Conservation (phyloP, 2,329 filamentous ascomycete species). For the Penicillium sp. region DNA sequence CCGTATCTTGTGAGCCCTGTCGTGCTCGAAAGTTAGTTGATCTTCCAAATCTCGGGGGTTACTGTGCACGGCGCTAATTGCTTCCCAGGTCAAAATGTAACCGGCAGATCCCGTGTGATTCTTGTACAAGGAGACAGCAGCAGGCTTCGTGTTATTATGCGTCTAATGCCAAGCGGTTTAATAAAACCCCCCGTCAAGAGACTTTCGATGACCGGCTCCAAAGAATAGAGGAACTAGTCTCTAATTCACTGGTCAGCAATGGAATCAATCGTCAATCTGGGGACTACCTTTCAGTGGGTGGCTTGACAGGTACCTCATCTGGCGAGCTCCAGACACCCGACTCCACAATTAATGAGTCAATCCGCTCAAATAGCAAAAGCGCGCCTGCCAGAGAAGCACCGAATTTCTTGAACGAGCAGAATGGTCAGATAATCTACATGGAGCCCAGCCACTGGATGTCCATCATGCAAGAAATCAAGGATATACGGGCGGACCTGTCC, state of each 20-base stretch:
- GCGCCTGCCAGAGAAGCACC: neutral
- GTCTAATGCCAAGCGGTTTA: conserved; percentile 9
- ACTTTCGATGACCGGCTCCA: conserved; percentile 10
- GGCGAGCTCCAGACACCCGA: neutral
- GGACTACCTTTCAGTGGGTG: neutral
- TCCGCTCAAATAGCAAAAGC: neutral
- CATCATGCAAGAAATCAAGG: conserved; percentile 14
- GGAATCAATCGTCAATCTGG: neutral
- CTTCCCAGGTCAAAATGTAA: conserved; percentile 10
- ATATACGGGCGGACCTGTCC: conserved; percentile 9
- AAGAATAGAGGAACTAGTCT: conserved; percentile 11
- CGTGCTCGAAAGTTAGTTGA: conserved; percentile 12
- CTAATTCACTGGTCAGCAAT: neutral
- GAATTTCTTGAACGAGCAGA: neutral
- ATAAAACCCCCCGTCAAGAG: neutral
- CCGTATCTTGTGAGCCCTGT: conserved; percentile 14
- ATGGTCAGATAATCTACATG: conserved; percentile 3
- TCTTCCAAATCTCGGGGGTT: neutral
- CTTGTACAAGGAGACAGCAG: conserved; percentile 6
- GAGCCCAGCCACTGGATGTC: conserved; percentile 16
- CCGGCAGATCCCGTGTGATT: conserved; percentile 8
- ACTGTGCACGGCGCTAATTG: neutral
- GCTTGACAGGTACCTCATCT: neutral
- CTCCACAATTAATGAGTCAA: neutral
- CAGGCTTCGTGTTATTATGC: conserved; percentile 8